A percentile compares a stretch with the other conserved stretches of the same genome.
phyloP scores from a whole-genome alignment of 305 asterid genomes.

The Fraxinus sp. region DNA sequence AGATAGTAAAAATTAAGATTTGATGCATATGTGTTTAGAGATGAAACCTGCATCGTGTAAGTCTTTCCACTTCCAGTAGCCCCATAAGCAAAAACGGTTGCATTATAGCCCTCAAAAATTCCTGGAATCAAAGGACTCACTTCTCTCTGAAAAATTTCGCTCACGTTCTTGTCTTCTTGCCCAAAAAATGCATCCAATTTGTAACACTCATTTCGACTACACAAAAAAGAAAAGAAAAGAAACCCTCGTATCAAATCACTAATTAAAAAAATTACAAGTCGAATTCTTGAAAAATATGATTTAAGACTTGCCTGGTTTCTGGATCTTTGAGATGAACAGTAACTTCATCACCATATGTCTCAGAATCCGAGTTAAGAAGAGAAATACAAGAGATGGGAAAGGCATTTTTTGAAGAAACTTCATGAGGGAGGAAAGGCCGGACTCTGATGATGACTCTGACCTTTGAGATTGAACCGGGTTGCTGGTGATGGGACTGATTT shows the following conservation, averaged over 20 bases:
- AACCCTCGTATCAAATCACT: background rate
- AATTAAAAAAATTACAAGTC: background rate
- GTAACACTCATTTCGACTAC: conserved; percentile 78
- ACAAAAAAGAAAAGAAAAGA: background rate
- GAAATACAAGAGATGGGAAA: conserved; percentile 55
- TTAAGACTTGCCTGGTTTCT: conserved; percentile 52
- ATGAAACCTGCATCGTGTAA: conserved; percentile 82
- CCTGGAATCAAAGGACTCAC: conserved; percentile 75
- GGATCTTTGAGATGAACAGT: conserved; percentile 68
- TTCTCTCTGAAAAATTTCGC: conserved; percentile 63
- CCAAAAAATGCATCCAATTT: conserved; percentile 73
- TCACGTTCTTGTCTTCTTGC: conserved; percentile 59
- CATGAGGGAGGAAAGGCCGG: conserved; percentile 74
- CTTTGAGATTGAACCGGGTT: conserved; percentile 38
- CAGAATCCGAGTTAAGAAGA: conserved; percentile 32
- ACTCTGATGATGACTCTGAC: conserved; percentile 70
- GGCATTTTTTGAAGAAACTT: conserved; percentile 38
- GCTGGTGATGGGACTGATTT: conserved; percentile 15
- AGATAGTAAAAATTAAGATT: background rate
- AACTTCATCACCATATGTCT: conserved; percentile 47
- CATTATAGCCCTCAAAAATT: conserved; percentile 62
- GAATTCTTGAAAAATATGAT: background rate
- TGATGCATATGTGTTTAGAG: background rate
- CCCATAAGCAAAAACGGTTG: conserved; percentile 86
- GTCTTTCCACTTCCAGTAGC: conserved; percentile 98